A percentile compares a stretch with the other conserved stretches of the same genome.
Evolutionary conservation across 768 basidiomycete species (phyloP).

Genomic region (Boletales sp.): DNA sequence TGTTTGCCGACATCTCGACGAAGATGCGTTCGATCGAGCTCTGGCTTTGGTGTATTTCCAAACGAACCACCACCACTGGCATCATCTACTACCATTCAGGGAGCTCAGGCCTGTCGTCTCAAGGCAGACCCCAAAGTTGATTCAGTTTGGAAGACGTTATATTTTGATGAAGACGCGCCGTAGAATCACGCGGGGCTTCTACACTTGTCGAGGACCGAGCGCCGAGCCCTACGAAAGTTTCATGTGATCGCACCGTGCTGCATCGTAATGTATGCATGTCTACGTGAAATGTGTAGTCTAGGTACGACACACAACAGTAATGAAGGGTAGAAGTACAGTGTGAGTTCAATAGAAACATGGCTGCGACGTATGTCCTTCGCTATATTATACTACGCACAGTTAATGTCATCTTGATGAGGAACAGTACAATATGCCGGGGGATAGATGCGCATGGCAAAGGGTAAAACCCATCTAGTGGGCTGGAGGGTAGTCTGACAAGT

Average conservation of each 20-base stretch:
- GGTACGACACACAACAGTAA: constrained; percentile 12
- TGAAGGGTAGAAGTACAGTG: constrained; percentile 15
- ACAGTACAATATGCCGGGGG: constrained; percentile 11
- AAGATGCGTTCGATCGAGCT: constrained; percentile 63
- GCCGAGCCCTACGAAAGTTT: background rate
- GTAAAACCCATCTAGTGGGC: constrained; percentile 1
- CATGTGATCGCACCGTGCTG: background rate
- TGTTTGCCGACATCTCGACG: constrained; percentile 59
- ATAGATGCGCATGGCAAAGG: constrained; percentile 11
- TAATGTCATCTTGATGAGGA: constrained; percentile 1
- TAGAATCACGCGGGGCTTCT: constrained; percentile 64
- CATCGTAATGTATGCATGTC: background rate
- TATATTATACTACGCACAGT: constrained; percentile 10
- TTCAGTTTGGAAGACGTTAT: constrained; percentile 55
- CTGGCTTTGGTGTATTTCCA: constrained; percentile 48
- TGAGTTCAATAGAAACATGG: constrained; percentile 9
- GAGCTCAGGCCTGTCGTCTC: constrained; percentile 2
- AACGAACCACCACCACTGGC: constrained; percentile 6
- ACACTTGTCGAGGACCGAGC: constrained; percentile 34
- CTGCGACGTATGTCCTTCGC: constrained; percentile 12
- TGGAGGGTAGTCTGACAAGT: background rate
- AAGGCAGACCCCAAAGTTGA: constrained; percentile 29
- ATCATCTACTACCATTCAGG: background rate
- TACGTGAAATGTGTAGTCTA: constrained; percentile 7
- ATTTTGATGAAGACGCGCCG: constrained; percentile 58